Evolutionary conservation across 106 monocot species (phyloP), one percentile per base, ranked within the genome.

Genomic region (Dioscorea zingiberensis): DNA sequence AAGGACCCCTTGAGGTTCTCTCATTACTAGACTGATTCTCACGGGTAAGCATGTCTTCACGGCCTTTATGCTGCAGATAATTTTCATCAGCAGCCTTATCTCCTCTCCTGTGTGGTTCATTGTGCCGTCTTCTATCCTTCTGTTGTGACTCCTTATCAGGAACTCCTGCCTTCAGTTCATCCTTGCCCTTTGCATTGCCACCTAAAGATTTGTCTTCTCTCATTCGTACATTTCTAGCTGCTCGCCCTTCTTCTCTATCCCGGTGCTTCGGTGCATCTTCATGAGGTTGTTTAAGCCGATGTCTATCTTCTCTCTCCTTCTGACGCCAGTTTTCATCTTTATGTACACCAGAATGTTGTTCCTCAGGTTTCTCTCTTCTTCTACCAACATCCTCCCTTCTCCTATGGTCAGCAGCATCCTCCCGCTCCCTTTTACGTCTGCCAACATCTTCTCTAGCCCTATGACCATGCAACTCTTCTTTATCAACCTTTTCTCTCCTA

Each of bases 261-360:
- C 74, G 55, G 29, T 77, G 79, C 13, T 54, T 62, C 19, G 44
- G 59, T 15, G 54, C 22, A 55, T 84, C 79, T 69, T 91, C 87
- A 67, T 77, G 80, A 66, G 76, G 48, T 21, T 65, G 84, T 48
- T 84, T 94, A 47, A 84, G 54, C 46, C 81, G 78, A 67, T 84
- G 76, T 54, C 80, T 83, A 27, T 84, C 83, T 59, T 94, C 86
- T 77, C 82, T 77, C 54, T 94, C 94, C 57, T 75, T 80, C 47
- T 80, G 82, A 26, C 73, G 75, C 77, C 73, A 73, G 62, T 46
- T 84, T 29, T 87, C 94, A 68, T 94, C 84, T 69, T 80, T 83
- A 32, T 81, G 85, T 69, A 80, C 83, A 19, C 69, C 25, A 68
- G 77, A 68, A 55, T 82, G 76, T 22, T 71, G 74, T 60, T 87